A percentile compares a stretch with the other conserved stretches of the same genome.
Conservation (phyloP, 164 flowering plant species). For the Chimonanthus praecox region DNA sequence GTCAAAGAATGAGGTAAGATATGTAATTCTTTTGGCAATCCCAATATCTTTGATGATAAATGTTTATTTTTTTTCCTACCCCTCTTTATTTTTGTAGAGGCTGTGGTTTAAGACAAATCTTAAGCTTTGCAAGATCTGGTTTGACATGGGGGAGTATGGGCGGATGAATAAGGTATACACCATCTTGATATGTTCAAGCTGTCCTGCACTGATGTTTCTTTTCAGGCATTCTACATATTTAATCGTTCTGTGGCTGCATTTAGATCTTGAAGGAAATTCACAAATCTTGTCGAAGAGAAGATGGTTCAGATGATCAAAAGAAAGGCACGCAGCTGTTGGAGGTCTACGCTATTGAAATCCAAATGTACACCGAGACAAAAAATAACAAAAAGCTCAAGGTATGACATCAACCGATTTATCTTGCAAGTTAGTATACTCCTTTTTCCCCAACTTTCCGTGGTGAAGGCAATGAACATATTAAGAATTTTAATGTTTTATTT, state of each 20-base stretch:
- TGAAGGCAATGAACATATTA: neutral
- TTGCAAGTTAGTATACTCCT: neutral
- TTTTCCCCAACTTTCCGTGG: neutral
- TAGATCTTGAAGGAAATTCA: constrained; percentile 97
- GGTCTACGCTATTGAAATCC: constrained; percentile 98
- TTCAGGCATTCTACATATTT: neutral
- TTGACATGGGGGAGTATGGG: constrained; percentile 97
- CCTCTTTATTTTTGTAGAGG: constrained; percentile 45
- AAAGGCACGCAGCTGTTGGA: constrained; percentile 98
- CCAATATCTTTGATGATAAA: neutral
- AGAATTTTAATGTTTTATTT: neutral
- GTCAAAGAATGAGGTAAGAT: constrained; percentile 90
- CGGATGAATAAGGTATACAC: constrained; percentile 88
- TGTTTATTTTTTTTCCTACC: neutral
- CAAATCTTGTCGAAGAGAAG: constrained; percentile 93
- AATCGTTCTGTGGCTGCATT: neutral
- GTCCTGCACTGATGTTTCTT: neutral
- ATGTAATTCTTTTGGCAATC: neutral
- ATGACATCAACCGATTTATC: neutral
- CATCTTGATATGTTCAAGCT: neutral
- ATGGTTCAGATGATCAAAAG: constrained; percentile 99
- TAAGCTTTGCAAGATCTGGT: constrained; percentile 95
- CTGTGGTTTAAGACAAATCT: constrained; percentile 99
- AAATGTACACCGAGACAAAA: constrained; percentile 97
- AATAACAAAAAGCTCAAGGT: constrained; percentile 98